A percentile compares a stretch with the other conserved stretches of the same genome.
Evolutionary conservation across 1,284 basidiomycete genomes (phyloP).

Genomic region (Erythrobasidium hasegawianum): DNA sequence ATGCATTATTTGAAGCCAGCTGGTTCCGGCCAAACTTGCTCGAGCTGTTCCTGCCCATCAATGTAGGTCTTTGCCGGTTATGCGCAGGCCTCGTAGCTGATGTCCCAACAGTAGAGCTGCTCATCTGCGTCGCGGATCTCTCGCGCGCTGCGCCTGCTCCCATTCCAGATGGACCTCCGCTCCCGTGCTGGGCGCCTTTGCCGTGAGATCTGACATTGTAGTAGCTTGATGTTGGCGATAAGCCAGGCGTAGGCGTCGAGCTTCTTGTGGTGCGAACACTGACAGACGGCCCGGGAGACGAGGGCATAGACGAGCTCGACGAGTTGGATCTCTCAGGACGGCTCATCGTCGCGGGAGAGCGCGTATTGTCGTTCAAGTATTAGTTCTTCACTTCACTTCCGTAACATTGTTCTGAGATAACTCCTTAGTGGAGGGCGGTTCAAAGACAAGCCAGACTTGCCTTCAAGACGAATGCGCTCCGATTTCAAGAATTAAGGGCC

Average conservation of each 20-base stretch:
- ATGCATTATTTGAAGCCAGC: constrained; percentile 12
- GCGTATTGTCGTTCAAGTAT: not conserved
- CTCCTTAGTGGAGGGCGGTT: too few species aligned
- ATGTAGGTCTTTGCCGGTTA: not conserved
- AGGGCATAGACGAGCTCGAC: constrained; percentile 18
- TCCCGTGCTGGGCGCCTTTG: not conserved
- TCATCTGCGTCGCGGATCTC: not conserved
- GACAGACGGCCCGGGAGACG: constrained; percentile 30
- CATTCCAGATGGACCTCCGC: not conserved
- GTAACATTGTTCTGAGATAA: too few species aligned
- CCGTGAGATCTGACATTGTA: not conserved
- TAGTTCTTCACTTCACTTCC: too few species aligned
- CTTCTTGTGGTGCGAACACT: constrained; percentile 15
- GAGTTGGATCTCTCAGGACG: constrained; percentile 11
- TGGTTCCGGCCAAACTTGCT: constrained; percentile 16
- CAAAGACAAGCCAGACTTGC: too few species aligned
- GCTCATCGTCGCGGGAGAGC: constrained; percentile 1
- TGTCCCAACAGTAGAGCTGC: not conserved
- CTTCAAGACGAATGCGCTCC: too few species aligned
- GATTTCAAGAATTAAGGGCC: too few species aligned
- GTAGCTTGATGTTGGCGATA: not conserved
- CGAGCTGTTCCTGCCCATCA: not conserved
- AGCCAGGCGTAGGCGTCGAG: not conserved
- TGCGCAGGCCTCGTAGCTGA: not conserved
- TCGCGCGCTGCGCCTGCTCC: not conserved